Evolutionary conservation across 441 rosid species (phyloP).

Genomic region (Geranium incanum): DNA sequence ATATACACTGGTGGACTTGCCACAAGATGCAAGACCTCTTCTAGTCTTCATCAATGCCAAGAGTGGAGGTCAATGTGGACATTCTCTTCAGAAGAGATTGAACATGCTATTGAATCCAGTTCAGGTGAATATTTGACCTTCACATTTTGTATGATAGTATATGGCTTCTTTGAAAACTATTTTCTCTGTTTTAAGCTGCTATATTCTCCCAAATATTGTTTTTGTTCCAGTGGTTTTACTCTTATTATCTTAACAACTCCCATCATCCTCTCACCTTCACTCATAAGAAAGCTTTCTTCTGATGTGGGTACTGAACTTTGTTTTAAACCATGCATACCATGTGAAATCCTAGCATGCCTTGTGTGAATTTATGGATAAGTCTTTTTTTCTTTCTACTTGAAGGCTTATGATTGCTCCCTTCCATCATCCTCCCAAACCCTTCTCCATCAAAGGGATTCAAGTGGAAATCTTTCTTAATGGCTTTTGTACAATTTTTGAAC

Average conservation of each 20-base stretch:
- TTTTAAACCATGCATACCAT: not conserved
- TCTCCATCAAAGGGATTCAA: not conserved
- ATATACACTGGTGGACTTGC: constrained; percentile 39
- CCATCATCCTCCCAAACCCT: not conserved
- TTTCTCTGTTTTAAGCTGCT: not conserved
- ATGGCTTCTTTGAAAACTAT: not conserved
- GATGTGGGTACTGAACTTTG: not conserved
- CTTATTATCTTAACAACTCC: not conserved
- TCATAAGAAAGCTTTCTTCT: too few species aligned
- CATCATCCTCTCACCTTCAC: too few species aligned
- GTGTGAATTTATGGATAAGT: not conserved
- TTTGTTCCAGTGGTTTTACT: not conserved
- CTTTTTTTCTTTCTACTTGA: not conserved
- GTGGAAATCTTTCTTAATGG: constrained; percentile 1
- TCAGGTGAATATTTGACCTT: constrained; percentile 35
- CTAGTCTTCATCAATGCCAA: constrained; percentile 61
- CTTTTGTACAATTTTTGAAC: not conserved
- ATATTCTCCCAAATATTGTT: not conserved
- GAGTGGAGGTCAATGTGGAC: constrained; percentile 65
- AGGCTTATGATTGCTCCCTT: not conserved
- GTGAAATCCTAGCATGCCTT: not conserved
- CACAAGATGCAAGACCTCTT: constrained; percentile 53
- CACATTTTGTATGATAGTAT: not conserved
- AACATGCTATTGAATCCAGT: constrained; percentile 63
- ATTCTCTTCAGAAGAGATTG: constrained; percentile 50